phyloP scores from a whole-genome alignment of 768 basidiomycete genomes.

The Podaxis sp. region DNA sequence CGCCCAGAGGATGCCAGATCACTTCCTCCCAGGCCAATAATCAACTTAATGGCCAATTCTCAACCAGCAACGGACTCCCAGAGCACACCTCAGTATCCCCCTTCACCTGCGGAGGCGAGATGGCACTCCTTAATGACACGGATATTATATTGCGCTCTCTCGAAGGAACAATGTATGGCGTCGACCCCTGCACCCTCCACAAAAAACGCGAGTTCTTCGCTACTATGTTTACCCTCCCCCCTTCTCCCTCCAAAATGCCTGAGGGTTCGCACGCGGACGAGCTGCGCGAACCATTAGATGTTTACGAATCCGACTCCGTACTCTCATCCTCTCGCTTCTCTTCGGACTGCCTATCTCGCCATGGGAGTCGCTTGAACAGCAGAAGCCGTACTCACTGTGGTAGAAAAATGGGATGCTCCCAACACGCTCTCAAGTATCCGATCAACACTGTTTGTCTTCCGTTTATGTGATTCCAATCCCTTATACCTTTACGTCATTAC shows the following conservation, averaged over 20 bases:
- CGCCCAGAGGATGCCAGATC: no score
- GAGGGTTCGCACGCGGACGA: not conserved
- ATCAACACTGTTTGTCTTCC: constrained; percentile 45
- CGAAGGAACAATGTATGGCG: constrained; percentile 52
- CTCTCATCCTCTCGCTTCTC: constrained; percentile 54
- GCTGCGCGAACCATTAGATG: constrained; percentile 27
- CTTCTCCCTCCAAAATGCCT: not conserved
- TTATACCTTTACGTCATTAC: constrained; percentile 56
- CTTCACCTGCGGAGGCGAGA: not conserved
- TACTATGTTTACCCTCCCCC: constrained; percentile 61
- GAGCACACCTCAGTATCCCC: no score
- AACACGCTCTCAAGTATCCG: constrained; percentile 59
- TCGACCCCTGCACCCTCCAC: constrained; percentile 56
- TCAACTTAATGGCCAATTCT: no score
- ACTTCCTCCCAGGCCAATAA: no score
- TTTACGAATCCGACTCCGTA: constrained; percentile 42
- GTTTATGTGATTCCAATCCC: constrained; percentile 44
- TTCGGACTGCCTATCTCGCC: constrained; percentile 51
- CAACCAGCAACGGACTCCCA: no score
- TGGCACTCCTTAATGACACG: constrained; percentile 34
- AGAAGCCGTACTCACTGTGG: constrained; percentile 55
- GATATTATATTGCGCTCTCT: constrained; percentile 39
- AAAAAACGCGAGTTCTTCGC: constrained; percentile 49
- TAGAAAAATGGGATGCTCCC: constrained; percentile 73
- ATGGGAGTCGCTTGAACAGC: constrained; percentile 52